Evolutionary conservation across 2,329 filamentous ascomycete genomes (phyloP), one percentile per base, ranked within the genome.

Genomic region (Sphaerulina vaccinii): DNA sequence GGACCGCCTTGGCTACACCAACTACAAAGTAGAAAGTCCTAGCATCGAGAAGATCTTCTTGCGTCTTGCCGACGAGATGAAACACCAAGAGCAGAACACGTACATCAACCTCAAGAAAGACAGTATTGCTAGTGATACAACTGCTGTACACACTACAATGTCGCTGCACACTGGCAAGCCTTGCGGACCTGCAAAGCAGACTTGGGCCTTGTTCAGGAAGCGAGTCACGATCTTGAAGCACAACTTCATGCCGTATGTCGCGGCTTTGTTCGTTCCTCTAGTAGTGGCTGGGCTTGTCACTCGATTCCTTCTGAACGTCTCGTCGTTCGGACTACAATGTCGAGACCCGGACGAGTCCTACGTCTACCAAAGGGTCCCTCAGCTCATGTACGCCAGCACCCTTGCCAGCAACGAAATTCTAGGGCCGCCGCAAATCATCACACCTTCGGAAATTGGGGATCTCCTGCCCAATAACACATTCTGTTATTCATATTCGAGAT

Each of bases 21-120:
- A 92, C 52, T 95, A 93, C 68, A 83, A 88, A 50, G 86, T 95
- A 59, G 86, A 86, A 13, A 88, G 89, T 0, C 90, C 90, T 1
- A 95, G 88, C 0, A 90, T 96, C 40, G 90, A 96, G 68, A 89
- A 95, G 62, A 89, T 95, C 0, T 95, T 96, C 69, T 72, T 96
- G 35, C 84, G 87, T 56, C 78, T 95, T 33, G 88, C 89, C 1
- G 88, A 92, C 65, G 89, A 95, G 87, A 57, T 57, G 56, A 43
- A 56, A 35, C 36, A 29, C 16, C 27, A 42, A 7, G 52, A 55
- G 24, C 36, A 49, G 6, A 40, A 41, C 8, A 33, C 35, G 16
- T 49, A 40, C 24, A 49, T 40, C 36, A 49, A 32, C 18, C n/a
- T 39, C 11, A 38, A 52, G 18, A 42, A 35, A 45, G 24, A 37